Evolutionary conservation across 2,329 filamentous ascomycete species (phyloP).

Genomic region (Aspergillus sclerotialis): DNA sequence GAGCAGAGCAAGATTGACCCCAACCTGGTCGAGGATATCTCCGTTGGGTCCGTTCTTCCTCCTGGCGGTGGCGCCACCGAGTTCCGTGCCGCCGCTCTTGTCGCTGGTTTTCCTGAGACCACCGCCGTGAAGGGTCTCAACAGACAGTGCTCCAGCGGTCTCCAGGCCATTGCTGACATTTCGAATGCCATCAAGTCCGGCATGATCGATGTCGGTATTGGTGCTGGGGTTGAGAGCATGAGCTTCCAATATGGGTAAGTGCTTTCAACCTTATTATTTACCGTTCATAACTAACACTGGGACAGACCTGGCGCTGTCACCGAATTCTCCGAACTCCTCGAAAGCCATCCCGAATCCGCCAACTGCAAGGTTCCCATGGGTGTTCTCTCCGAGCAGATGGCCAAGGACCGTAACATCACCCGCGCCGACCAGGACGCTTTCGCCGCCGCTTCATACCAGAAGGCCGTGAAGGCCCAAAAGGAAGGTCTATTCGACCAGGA

Average conservation of each 20-base stretch:
- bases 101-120: constrained; percentile 81
- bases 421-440: constrained; percentile 82
- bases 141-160: constrained; percentile 86
- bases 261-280: background rate
- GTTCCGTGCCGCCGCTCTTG: constrained; percentile 85
- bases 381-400: constrained; percentile 88
- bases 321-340: constrained; percentile 86
- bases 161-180: constrained; percentile 89
- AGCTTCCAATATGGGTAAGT: constrained; percentile 77
- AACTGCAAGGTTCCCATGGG: constrained; percentile 99
- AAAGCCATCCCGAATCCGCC: constrained; percentile 70
- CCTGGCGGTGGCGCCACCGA: constrained; percentile 94
- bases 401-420: constrained; percentile 68
- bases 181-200: constrained; percentile 85
- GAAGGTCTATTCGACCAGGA: constrained; percentile 88
- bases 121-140: constrained; percentile 85
- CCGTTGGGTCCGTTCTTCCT: constrained; percentile 82
- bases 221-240: constrained; percentile 97
- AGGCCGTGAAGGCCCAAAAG: constrained; percentile 77
- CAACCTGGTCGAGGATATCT: constrained; percentile 80
- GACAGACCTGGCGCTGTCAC: constrained; percentile 70
- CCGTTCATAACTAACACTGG: background rate
- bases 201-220: constrained; percentile 93
- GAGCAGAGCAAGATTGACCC: constrained; percentile 85
- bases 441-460: constrained; percentile 86